Base-by-base conservation (phyloP, 352 stramenopile species). In the Phytophthora pistaciae region DNA sequence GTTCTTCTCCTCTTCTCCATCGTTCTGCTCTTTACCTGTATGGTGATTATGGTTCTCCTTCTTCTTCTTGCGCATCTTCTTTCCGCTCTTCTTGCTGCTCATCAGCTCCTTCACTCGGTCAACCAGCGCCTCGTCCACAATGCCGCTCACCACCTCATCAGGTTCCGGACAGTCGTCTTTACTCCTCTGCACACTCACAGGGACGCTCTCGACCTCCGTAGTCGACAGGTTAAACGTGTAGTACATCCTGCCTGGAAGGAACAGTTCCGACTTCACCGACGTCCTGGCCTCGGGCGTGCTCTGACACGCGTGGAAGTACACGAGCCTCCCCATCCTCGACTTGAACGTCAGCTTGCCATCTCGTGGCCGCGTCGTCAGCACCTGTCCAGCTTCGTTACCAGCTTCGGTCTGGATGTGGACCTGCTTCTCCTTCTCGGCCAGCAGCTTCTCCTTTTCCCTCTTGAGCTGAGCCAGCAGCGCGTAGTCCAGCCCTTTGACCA, bases 401-500 rank as follows among this genome's bases (percentile, higher is more conserved):
- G 1, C 29, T 40, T 2, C n/a, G 16, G 7, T 42, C 6, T 68
- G 31, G 18, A 67, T 40, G 5, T 42, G 36, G 14, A 11, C 11
- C 13, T 75, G 40, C 38, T 85, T 73, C 16, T 70, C 23, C 66
- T 88, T 81, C 8, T 77, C 72, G 1, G 59, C 64, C 64, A 72
- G 60, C 13, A 94, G 69, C 61, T 87, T 87, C 56, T 90, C 68
- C 58, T 88, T 90, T 63, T 97, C 90, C 18, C 81, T 74, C 68
- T 95, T 94, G 25, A 97, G 78, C 65, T 98, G 93, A 44, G 92
- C 74, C 25, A 97, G 77, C 27, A 98, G 73, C 11, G 91, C 82
- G 40, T 91, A 85, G 84, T 98, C 93, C 55, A 98, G 67, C 21
- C 72, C 94, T 62, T 97, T 98, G 4, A 98, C 92, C 18, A 97